Evolutionary conservation across 108 stramenopile genomes (phyloP), one percentile per base, ranked within the genome.

Genomic region (Aurantiochytrium sp.): DNA sequence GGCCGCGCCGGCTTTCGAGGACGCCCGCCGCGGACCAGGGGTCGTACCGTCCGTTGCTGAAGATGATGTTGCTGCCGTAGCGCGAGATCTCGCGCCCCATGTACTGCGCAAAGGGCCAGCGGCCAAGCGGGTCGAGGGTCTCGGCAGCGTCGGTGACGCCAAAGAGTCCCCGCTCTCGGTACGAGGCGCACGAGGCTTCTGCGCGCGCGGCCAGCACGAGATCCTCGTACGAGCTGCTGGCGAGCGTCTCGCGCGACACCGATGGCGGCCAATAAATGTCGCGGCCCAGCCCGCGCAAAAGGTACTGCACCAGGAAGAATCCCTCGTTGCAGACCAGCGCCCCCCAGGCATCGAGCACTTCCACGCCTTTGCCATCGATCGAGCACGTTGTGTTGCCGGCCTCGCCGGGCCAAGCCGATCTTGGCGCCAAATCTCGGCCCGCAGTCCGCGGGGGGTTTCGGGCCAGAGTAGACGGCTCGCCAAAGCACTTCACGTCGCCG

Each of bases 1-100:
- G 59, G 50, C 85, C 55, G 54, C 36, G 15, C 6, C 32, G n/a
- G 39, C 73, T 81, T 48, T 81, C 42, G 41, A 86, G 89, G 4
- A 97, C 95, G 19, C 96, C 97, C 27, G 92, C 95, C 36, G 92
- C 93, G 36, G 86, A 87, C 97, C 97, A 97, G 4, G 97, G 97
- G 88, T 97, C 97, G 15, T 95, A 85, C n/a, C 92, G 85, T 3
- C 97, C 97, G 87, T 96, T 95, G 37, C 94, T 93, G 86, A 96
- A 96, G 30, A 97, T 88, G 81, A 97, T 95, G 87, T 97, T 96
- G 42, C 73, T 81, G n/a, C 42, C 45, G 3, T 81, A 81, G 6
- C 19, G 73, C 24, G 3, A n/a, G 24, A 81, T 48, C 24, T 81
- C 73, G 21, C 73, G 39, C 6, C 73, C 73, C 73, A 48, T 41